Conservation (phyloP, 2,329 filamentous ascomycete genomes). For the Exophiala aquamarina region DNA sequence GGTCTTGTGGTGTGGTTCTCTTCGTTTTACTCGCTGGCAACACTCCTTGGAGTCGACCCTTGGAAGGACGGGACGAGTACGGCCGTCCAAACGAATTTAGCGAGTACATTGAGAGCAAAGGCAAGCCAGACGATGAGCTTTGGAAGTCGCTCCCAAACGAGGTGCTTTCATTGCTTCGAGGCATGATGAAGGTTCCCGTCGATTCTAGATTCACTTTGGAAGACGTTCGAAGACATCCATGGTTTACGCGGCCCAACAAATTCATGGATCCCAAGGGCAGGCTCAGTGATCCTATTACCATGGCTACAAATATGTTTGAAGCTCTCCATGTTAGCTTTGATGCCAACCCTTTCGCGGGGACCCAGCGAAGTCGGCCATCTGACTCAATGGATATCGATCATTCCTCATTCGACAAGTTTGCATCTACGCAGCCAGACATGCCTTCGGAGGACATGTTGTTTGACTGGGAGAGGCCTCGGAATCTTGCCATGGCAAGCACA, state of each 20-base stretch:
- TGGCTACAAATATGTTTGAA: constrained; percentile 95
- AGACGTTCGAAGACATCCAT: constrained; percentile 85
- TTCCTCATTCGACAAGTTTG: constrained; percentile 53
- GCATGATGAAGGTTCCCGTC: constrained; percentile 86
- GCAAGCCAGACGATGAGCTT: constrained; percentile 79
- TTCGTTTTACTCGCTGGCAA: constrained; percentile 95
- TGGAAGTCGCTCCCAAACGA: constrained; percentile 77
- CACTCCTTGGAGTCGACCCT: constrained; percentile 96
- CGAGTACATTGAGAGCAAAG: constrained; percentile 77
- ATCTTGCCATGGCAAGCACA: constrained; percentile 45
- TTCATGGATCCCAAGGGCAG: constrained; percentile 73
- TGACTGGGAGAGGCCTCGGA: constrained; percentile 79
- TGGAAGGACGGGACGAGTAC: constrained; percentile 66
- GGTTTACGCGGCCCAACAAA: constrained; percentile 83
- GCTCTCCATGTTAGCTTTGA: constrained; percentile 85
- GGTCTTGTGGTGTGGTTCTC: constrained; percentile 97
- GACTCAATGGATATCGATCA: constrained; percentile 71
- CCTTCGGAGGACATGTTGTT: constrained; percentile 73
- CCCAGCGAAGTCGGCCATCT: constrained; percentile 35
- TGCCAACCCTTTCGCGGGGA: constrained; percentile 59
- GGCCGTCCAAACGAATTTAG: constrained; percentile 64
- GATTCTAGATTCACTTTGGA: constrained; percentile 77
- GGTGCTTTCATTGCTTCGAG: constrained; percentile 78
- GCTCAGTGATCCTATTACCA: constrained; percentile 72
- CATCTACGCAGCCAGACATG: constrained; percentile 83